Evolutionary conservation across 225 moss, liverwort and hornwort genomes (phyloP).

Genomic region (Bryum argenteum): DNA sequence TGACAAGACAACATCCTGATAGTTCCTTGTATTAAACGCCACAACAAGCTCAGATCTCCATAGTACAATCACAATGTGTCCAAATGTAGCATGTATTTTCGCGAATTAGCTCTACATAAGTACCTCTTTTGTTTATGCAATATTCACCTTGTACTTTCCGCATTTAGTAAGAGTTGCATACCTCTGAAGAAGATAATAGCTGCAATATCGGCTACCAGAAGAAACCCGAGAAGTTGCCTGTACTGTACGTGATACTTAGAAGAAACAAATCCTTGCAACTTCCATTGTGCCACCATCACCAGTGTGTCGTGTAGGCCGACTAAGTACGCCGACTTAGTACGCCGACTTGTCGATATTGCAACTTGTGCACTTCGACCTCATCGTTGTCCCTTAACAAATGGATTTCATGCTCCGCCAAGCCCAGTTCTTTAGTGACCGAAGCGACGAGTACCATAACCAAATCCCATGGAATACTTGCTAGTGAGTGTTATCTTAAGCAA

Average conservation of each 20-base stretch:
- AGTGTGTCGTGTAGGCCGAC: constrained; percentile 53
- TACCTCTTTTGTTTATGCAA: neutral
- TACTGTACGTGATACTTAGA: constrained; percentile 51
- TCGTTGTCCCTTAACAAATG: constrained; percentile 44
- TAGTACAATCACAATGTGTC: neutral
- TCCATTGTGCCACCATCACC: constrained; percentile 53
- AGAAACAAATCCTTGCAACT: constrained; percentile 46
- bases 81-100: neutral
- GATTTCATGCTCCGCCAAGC: constrained; percentile 47
- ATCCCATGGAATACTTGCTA: neutral
- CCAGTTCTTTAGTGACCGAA: neutral
- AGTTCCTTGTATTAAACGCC: constrained; percentile 45
- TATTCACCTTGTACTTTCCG: neutral
- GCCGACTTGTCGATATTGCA: constrained; percentile 62
- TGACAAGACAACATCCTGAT: constrained; percentile 57
- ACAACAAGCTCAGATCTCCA: constrained; percentile 19
- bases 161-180: constrained; percentile 8
- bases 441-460: neutral
- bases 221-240: constrained; percentile 53
- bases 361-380: constrained; percentile 52
- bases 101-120: too few relatives aligned
- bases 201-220: constrained; percentile 49
- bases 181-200: constrained; percentile 63
- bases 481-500: neutral
- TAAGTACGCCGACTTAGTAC: constrained; percentile 69